Evolutionary conservation across 2,329 filamentous ascomycete species (phyloP).

Genomic region (Ophidiomyces ophidiicola): DNA sequence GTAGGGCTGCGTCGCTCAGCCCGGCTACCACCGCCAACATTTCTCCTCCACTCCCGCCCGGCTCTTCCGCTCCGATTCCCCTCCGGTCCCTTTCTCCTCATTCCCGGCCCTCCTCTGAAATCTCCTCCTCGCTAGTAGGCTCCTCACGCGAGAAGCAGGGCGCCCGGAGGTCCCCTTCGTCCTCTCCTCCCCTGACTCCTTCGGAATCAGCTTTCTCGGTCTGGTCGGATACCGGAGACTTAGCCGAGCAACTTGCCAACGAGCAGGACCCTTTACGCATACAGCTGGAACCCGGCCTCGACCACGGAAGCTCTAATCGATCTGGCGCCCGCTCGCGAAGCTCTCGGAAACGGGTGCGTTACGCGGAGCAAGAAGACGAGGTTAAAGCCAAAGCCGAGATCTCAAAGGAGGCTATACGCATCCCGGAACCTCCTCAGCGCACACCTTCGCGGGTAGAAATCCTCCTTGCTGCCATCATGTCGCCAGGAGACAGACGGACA

Average conservation of each 20-base stretch:
- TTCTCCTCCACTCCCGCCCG: slow-evolving; percentile 60
- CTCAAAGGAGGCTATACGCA: slow-evolving; percentile 46
- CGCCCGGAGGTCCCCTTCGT: slow-evolving; percentile 43
- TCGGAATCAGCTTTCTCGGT: slow-evolving; percentile 61
- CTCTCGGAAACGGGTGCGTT: slow-evolving; percentile 55
- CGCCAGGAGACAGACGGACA: slow-evolving; percentile 54
- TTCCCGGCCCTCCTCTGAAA: slow-evolving; percentile 27
- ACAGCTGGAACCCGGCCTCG: slow-evolving; percentile 53
- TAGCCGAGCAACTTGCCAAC: slow-evolving; percentile 79
- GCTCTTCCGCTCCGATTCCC: slow-evolving; percentile 64
- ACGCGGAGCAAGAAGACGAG: slow-evolving; percentile 40
- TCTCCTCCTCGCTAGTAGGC: slow-evolving; percentile 27
- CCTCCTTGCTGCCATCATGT: slow-evolving; percentile 73
- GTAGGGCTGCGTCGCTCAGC: slow-evolving; percentile 65
- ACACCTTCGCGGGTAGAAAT: slow-evolving; percentile 56
- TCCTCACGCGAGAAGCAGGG: slow-evolving; percentile 38
- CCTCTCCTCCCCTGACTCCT: slow-evolving; percentile 28
- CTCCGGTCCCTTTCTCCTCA: slow-evolving; percentile 54
- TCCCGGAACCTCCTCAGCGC: slow-evolving; percentile 56
- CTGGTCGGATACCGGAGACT: slow-evolving; percentile 90
- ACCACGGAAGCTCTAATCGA: slow-evolving; percentile 45
- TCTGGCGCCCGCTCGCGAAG: slow-evolving; percentile 24
- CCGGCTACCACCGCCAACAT: slow-evolving; percentile 66
- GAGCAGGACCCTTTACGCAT: slow-evolving; percentile 69
- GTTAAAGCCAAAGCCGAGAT: too few species aligned